Base-by-base conservation (phyloP, 1,284 basidiomycete species). In the Abortiporus biennis region DNA sequence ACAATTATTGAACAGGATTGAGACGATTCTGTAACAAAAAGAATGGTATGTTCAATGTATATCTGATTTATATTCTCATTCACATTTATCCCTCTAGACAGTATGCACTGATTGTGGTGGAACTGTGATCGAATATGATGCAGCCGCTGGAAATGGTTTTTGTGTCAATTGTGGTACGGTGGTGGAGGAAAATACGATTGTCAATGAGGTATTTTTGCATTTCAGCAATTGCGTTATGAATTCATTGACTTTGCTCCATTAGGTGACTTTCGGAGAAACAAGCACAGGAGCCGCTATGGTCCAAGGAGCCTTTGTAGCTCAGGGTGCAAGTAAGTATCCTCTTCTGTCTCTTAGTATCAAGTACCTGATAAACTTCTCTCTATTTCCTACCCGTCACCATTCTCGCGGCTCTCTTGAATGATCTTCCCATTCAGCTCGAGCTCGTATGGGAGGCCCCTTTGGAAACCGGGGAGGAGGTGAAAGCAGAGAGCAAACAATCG, bases 261-360 rank as follows among this genome's bases (percentile, higher is more conserved):
- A 97, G 60, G 80, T 99, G 47, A 85, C 85, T 0, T 99, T 99
- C 56, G 92, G 92, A 19, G 96, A 99, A 68, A 91, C 89, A 6
- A 80, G 87, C 5, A 80, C 80, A 35, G 96, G 96, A 23, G 92
- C 92, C 9, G 92, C 95, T 1, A 90, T 96, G 68, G 93, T 97
- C 0, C 90, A 95, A 58, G 96, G 96, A 15, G 86, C 89, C 12
- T 96, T 91, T 58, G 89, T 99, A n/a, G 88, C 80, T 1, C 85
- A 91, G 54, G 87, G 91, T 46, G 83, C 92, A 43, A 94, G 94
- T 97, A 56, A 62, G 90, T 78, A 23, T 11, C 31, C 27, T n/a
- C 27, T 8, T 8, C 8, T 29, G n/a, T 29, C 27, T 9, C 27
- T 29, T n/a, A n/a, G n/a, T n/a, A n/a, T n/a, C n/a, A n/a, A n/a